A percentile compares a stretch with the other conserved stretches of the same genome.
These are phyloP conservation scores for Senecio squalidus DNA, from an alignment of 140 eudicot genomes.

Conservation along the genomic window DNA sequence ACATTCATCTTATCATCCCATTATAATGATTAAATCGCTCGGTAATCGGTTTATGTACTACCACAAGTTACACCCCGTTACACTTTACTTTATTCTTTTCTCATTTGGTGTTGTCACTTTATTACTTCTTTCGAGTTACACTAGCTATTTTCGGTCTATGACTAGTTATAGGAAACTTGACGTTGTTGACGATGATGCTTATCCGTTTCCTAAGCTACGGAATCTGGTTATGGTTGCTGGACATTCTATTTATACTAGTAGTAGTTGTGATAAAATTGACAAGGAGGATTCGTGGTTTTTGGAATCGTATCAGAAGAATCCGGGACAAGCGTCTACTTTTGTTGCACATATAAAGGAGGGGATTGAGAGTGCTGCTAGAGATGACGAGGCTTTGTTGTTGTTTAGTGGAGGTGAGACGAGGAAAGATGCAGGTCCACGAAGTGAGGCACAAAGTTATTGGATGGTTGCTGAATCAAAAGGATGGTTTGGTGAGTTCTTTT, in stretches of 20 bases:
- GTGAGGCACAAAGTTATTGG: conserved; percentile 99
- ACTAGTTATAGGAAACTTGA: conserved; percentile 32
- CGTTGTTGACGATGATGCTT: conserved; percentile 8
- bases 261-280: conserved; percentile 81
- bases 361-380: conserved; percentile 63
- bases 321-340: conserved; percentile 94
- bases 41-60: conserved; percentile 49
- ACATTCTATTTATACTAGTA: conserved; percentile 91
- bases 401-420: conserved; percentile 90
- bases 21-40: conserved; percentile 53
- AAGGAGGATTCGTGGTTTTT: conserved; percentile 89
- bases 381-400: conserved; percentile 71
- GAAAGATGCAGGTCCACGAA: conserved; percentile 21
- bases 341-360: conserved; percentile 77
- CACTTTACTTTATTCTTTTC: conserved; percentile 41
- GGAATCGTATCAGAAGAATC: conserved; percentile 91
- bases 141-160: conserved; percentile 24
- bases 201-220: conserved; percentile 64
- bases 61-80: conserved; percentile 62
- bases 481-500: conserved; percentile 86
- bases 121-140: conserved; percentile 40
- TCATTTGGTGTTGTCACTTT: conserved; percentile 50
- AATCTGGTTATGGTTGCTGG: conserved; percentile 99
- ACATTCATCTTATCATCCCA: too few species aligned
- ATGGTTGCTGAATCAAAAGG: conserved; percentile 89